Base-by-base conservation (phyloP, 805 yeast genomes). In the Kluyveromyces siamensis region DNA sequence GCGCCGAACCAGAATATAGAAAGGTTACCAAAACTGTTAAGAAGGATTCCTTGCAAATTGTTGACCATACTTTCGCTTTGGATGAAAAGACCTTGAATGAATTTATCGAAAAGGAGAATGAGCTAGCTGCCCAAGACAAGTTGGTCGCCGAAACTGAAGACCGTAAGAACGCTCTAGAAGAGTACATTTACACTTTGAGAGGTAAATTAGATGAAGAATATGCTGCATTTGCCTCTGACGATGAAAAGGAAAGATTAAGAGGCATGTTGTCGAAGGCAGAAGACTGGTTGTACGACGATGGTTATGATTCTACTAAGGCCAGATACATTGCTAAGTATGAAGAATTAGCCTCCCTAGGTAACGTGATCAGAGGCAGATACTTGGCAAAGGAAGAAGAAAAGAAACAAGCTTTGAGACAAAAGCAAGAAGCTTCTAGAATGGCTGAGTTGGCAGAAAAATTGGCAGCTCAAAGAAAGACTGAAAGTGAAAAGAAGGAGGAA, bases 91-190 rank as follows among this genome's bases (percentile, higher is more conserved):
- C 63, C 47, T 77, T 87, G 69, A 74, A 81, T 61, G 72, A 71
- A 48, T 77, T 75, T 57, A 77, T 84, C 53, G 98, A 93, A 78
- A 74, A 74, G 70, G 99, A 93, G 77, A 80, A 80, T 65, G 77
- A 84, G 68, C 73, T 93, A 83, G 76, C 80, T 56, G 80, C 88
- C 67, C 89, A 84, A 66, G 99, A 93, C 73, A 93, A 90, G 76
- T 83, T 91, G 61, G 97, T 93, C 57, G 95, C 95, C 58, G 98
- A 93, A 75, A 93, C 98, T 57, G 98, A 93, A 77, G 97, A 93
- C 75, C 88, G 89, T 72, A 93, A 93, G 84, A 93, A 93, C 71
- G 93, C 96, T 56, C 78, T 93, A 54, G 99, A 93, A 78, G 99
- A 93, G 78, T 93, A 93, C 79, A 93, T 93, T 65, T 93, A 93